Base-by-base conservation (phyloP, 106 monocot species). In the Platanthera guangdongensis region DNA sequence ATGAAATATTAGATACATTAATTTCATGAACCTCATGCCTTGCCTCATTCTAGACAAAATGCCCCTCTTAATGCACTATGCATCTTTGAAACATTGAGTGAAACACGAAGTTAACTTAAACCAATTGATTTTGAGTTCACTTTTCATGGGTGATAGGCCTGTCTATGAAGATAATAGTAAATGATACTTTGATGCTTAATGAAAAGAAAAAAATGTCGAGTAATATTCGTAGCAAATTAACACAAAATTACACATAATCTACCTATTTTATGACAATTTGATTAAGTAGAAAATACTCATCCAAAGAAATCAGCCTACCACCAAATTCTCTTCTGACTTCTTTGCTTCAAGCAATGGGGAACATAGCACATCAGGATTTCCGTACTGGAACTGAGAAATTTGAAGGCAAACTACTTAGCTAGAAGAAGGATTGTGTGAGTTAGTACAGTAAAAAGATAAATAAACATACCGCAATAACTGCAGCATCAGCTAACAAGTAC, bases 321-420 rank as follows among this genome's bases (percentile, higher is more conserved):
- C 76, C 74, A 94, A 83, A 64, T 91, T 78, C 47, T 83, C 80
- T 51, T 89, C 84, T 13, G 75, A 77, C 57, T 87, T 91, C 76
- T 97, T 93, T 46, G 96, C 93, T 76, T 90, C 90, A 54, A 86
- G 69, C 74, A 97, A 78, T 21, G 96, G 93, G n/a, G 77, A 73
- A 47, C 96, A 97, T 47, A 97, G 60, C 50, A 84, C 78, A 88
- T 97, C 96, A 60, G 93, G 96, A 81, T 97, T 93, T 4, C 96
- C 96, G 84, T 97, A 97, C 76, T 97, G 96, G 80, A 97, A 89
- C 96, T 97, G 86, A 60, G 75, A 75, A 72, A 14, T 45, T 68
- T 14, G 18, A 15, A 80, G 68, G 11, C 65, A 62, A 60, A 16
- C 39, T 74, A 9, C 48, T 81, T 39, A 74, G 73, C 4, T 19